Evolutionary conservation across 352 stramenopile species (phyloP).

Genomic region (Globisporangium viniferum): DNA sequence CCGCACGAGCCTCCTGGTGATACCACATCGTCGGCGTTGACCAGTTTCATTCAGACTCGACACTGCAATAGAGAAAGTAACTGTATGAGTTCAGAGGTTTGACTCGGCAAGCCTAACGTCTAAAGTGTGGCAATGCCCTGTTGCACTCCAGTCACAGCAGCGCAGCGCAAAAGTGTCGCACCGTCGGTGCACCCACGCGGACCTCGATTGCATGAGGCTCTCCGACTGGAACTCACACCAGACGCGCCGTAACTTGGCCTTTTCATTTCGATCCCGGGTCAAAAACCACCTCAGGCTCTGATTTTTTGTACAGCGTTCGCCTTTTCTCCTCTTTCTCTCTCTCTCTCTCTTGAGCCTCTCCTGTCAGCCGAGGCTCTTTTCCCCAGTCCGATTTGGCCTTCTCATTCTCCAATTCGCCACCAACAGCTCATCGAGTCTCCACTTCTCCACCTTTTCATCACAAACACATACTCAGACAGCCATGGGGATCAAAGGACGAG

Average conservation of each 20-base stretch:
- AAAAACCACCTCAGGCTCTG: background rate
- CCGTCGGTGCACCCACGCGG: background rate
- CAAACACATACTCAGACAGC: background rate
- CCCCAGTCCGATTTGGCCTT: background rate
- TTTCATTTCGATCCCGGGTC: constrained; percentile 9
- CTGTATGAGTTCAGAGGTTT: background rate
- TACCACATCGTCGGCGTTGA: background rate
- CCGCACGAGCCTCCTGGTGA: background rate
- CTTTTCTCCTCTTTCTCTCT: background rate
- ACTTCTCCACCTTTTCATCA: background rate
- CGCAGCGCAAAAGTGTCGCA: background rate
- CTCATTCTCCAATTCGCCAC: constrained; percentile 6
- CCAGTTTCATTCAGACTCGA: background rate
- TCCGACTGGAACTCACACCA: background rate
- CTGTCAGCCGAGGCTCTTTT: background rate
- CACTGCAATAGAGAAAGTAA: background rate
- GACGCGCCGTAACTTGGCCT: background rate
- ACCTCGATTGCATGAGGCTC: background rate
- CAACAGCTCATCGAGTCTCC: background rate
- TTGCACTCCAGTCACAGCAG: background rate
- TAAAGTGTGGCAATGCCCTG: background rate
- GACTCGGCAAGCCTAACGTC: background rate
- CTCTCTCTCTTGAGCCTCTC: background rate
- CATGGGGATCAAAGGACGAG: constrained; percentile 11
- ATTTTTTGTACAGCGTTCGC: background rate